phyloP scores from a whole-genome alignment of 768 basidiomycete genomes.

The Leccinum variicolor region DNA sequence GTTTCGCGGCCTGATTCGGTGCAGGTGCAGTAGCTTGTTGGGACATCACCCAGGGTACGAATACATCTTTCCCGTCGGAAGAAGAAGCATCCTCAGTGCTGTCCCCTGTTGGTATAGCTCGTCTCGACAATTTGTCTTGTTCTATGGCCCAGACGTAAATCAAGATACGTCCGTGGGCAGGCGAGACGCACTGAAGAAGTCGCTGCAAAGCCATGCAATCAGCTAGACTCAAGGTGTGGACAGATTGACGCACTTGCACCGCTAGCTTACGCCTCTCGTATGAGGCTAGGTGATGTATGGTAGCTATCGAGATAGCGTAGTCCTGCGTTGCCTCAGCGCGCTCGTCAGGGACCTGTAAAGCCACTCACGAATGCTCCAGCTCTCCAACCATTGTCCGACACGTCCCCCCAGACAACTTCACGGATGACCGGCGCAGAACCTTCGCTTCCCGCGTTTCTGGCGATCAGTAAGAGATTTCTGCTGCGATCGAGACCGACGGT shows the following conservation, averaged over 20 bases:
- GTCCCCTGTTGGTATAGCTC: slow-evolving; percentile 46
- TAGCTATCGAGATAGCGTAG: slow-evolving; percentile 96
- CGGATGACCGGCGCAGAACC: slow-evolving; percentile 31
- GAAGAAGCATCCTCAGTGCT: background rate
- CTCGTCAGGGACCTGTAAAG: background rate
- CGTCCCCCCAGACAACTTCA: slow-evolving; percentile 82
- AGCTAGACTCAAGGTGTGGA: background rate
- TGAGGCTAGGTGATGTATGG: slow-evolving; percentile 93
- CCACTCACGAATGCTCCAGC: slow-evolving; percentile 71
- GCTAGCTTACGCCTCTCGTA: slow-evolving; percentile 65
- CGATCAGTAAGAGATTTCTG: slow-evolving; percentile 71
- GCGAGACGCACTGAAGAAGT: slow-evolving; percentile 62
- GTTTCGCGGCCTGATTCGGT: slow-evolving; percentile 14
- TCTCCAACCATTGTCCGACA: slow-evolving; percentile 72
- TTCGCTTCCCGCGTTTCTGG: slow-evolving; percentile 55
- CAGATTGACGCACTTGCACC: slow-evolving; percentile 54
- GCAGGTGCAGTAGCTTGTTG: slow-evolving; percentile 27
- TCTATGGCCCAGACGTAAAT: slow-evolving; percentile 98
- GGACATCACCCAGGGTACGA: slow-evolving; percentile 83
- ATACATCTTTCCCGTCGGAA: slow-evolving; percentile 69
- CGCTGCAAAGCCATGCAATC: slow-evolving; percentile 37
- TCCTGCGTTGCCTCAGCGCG: slow-evolving; percentile 51
- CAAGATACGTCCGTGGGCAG: slow-evolving; percentile 70
- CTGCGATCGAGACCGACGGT: slow-evolving; percentile 88
- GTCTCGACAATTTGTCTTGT: slow-evolving; percentile 83